Evolutionary conservation across 768 basidiomycete genomes (phyloP), one percentile per base, ranked within the genome.

Genomic region (Daedalea quercina): DNA sequence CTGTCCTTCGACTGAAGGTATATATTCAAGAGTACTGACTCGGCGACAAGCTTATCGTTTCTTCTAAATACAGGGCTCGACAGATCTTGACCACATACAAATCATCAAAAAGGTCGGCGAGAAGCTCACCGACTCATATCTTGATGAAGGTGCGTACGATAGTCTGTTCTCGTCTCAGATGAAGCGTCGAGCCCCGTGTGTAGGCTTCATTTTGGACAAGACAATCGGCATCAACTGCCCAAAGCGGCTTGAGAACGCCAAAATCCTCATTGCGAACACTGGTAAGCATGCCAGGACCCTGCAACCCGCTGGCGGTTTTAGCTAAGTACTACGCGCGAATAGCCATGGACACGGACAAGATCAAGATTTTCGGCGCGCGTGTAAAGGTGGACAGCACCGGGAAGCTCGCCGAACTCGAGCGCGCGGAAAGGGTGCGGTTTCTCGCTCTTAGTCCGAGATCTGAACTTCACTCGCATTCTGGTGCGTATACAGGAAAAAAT

Each of bases 291-390:
- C 31, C 28, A 24, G 35, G n/a, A 6, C 20, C 13, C 28, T 22
- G 3, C 23, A 22, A 7, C 35, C 3, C 31, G 20, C 28, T 24
- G 34, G n/a, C n/a, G n/a, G n/a, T n/a, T 23, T 3, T 31, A 31
- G 28, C 28, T 31, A 31, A 31, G 15, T 46, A 26, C 54, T 31
- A 20, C 56, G 41, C n/a, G 31, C 23, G 31, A 40, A 11, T 58
- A 94, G 94, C 96, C 2, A 98, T 98, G 96, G 96, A 99, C 72
- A 99, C 96, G 24, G 96, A 99, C 73, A 99, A 99, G 70, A 96
- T 98, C 76, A 99, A 99, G 73, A 87, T 99, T 55, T 99, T 99
- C 56, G 96, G 96, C 41, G 95, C 96, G 0, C 80, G 93, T 34
- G 85, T 98, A 57, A 92, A 94, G 71, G 96, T 98, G 6, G 95